Evolutionary conservation across 75 land plant species (phyloP), one percentile per base, ranked within the genome.

Genomic region (Isoetes taiwanensis): DNA sequence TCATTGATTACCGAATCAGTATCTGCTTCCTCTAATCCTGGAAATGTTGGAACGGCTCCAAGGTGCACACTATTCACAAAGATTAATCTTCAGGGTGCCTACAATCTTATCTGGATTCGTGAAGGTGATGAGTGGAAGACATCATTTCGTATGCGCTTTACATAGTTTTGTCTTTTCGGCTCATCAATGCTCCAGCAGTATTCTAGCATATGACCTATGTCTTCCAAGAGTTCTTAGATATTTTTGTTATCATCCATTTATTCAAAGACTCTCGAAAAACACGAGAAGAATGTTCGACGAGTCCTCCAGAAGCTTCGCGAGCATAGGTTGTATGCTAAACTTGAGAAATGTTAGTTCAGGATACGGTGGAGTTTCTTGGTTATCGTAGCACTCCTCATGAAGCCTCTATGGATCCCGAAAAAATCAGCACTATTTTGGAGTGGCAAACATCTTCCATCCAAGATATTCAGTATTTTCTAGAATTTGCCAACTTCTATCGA

Each of bases 181-280:
- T 63, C 6, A 10, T 27, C 20, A 43, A 63, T 34, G 65, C 65
- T n/a, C 61, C 61, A 9, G 3, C 61, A 41, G 37, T 39, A n/a
- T 59, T 59, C 26, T 28, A 59, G 37, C 25, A 21, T 5, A 14
- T 41, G 56, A 40, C 37, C 39, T 38, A 59, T 40, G 56, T 40
- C 1, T 59, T 59, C 21, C 2, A 28, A 1, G 9, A 34, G 19
- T 16, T 20, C 25, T 19, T 59, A 28, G 2, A 26, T 2, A 21
- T 9, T 3, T 59, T 59, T 59, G 26, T 59, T 4, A 20, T 59
- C 3, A 43, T 59, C 3, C 40, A 33, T 41, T 1, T 59, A 39
- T 24, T 33, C 39, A 19, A 59, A 23, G 21, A 23, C 52, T 2
- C 20, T 20, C 43, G 56, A 59, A 4, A 43, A 39, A 3, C 61